Conservation (phyloP, 1,284 basidiomycete species). For the Rhodotorula sp. region DNA sequence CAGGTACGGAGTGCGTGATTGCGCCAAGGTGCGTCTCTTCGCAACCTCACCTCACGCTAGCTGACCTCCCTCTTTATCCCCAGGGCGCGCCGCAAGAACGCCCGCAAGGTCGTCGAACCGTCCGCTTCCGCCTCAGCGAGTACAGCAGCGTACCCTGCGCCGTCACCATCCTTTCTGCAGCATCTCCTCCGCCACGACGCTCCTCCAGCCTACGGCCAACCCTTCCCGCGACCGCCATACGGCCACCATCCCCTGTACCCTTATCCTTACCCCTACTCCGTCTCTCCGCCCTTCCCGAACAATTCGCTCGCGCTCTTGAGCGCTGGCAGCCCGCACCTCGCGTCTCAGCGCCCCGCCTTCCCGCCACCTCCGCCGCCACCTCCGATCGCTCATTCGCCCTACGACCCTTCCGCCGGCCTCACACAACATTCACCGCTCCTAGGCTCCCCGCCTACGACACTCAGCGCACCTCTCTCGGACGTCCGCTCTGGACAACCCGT, state of each 20-base stretch:
- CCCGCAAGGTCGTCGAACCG: not conserved
- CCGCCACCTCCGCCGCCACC: slow-evolving; percentile 4
- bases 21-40: not conserved
- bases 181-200: not conserved
- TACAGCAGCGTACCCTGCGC: not conserved
- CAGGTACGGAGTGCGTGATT: slow-evolving; percentile 15
- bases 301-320: not conserved
- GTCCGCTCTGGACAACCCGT: not conserved
- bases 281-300: not conserved
- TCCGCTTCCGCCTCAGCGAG: no score
- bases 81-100: not conserved
- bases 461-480: not conserved
- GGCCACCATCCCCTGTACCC: not conserved
- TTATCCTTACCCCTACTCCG: not conserved
- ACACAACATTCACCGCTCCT: not conserved
- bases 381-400: not conserved
- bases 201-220: not conserved
- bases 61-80: not conserved
- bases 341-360: not conserved
- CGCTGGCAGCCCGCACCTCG: not conserved
- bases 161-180: not conserved
- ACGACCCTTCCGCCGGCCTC: not conserved
- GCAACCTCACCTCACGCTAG: no score
- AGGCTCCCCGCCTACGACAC: no score
- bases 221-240: no score